Base-by-base conservation (phyloP, 768 basidiomycete species). In the Tylopilus vinaceipallidus region DNA sequence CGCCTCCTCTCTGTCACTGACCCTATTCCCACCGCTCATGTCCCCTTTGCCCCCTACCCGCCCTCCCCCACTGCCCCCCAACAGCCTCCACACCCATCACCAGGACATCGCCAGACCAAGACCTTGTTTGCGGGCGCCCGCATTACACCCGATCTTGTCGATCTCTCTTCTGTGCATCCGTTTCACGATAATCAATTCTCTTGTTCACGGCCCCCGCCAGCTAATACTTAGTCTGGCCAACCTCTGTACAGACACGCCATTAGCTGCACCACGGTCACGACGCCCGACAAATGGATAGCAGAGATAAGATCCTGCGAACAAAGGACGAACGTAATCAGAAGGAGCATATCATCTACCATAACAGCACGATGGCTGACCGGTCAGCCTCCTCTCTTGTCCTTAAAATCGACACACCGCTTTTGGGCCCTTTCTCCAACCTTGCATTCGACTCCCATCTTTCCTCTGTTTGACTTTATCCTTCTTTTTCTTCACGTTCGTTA, bases 361-460 rank as follows among this genome's bases (percentile, higher is more conserved):
- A 12, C 39, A 22, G 26, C 9, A 5, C 41, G 19, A 30, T 10
- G 47, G n/a, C 48, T 41, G 39, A 26, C 52, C 30, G 17, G 42
- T 41, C 57, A 55, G 45, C 44, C 40, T 43, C 57, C 12, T n/a
- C 23, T 55, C 36, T n/a, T 2, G 36, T 19, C 55, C 34, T 56
- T 52, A 52, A 41, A 51, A 22, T 24, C 5, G 4, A 19, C 12
- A 2, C 6, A 16, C 16, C 2, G 6, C 3, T 2, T 4, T 11
- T 13, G n/a, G 42, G 23, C 42, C 20, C 26, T 12, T 7, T 11
- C n/a, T 16, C 29, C 1, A 41, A 7, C 20, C 39, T 41, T 20
- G 14, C 22, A 19, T 33, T 30, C 27, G 50, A 29, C 49, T 37
- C 9, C 12, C 49, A 10, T 39, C 23, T 32, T 14, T n/a, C n/a